Evolutionary conservation across 768 basidiomycete genomes (phyloP).

Genomic region (Suillus variegatus): DNA sequence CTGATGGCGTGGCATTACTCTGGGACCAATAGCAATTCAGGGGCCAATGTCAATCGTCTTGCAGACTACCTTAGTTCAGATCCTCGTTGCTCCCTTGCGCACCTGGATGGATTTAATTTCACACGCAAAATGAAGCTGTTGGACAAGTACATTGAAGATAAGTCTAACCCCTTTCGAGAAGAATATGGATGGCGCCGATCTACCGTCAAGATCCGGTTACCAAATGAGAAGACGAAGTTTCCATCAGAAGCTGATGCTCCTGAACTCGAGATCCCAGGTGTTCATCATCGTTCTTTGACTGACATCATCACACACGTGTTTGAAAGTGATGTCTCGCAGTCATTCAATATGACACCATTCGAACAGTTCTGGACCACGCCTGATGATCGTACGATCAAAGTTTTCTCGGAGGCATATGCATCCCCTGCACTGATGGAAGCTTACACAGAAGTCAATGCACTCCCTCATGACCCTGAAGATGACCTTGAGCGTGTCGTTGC

Average conservation of each 20-base stretch:
- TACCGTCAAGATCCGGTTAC: too few species aligned
- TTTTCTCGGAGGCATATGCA: conserved; percentile 9
- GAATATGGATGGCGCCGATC: too few species aligned
- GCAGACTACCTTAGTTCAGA: not conserved
- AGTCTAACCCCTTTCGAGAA: too few species aligned
- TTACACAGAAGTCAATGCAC: conserved; percentile 1
- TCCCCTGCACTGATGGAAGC: conserved; percentile 4
- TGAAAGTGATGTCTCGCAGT: too few species aligned
- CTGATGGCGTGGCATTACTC: conserved; percentile 1
- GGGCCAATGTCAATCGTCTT: conserved; percentile 9
- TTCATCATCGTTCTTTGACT: not conserved
- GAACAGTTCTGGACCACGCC: not conserved
- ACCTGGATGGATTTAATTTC: conserved; percentile 22
- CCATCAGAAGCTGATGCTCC: not conserved
- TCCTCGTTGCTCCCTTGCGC: not conserved
- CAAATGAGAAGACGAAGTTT: too few species aligned
- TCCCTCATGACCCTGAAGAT: conserved; percentile 11
- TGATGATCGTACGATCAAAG: not conserved
- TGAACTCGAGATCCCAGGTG: not conserved
- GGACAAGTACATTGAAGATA: conserved; percentile 10
- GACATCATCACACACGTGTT: not conserved
- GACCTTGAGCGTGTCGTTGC: conserved; percentile 16
- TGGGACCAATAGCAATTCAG: conserved; percentile 16
- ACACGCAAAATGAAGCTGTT: conserved; percentile 16
- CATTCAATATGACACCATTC: conserved; percentile 14